Percentiles rank a stretch among this genome's conserved stretches.
phyloP scores from a whole-genome alignment of 805 yeast species.

The Metschnikowia continentalis region DNA sequence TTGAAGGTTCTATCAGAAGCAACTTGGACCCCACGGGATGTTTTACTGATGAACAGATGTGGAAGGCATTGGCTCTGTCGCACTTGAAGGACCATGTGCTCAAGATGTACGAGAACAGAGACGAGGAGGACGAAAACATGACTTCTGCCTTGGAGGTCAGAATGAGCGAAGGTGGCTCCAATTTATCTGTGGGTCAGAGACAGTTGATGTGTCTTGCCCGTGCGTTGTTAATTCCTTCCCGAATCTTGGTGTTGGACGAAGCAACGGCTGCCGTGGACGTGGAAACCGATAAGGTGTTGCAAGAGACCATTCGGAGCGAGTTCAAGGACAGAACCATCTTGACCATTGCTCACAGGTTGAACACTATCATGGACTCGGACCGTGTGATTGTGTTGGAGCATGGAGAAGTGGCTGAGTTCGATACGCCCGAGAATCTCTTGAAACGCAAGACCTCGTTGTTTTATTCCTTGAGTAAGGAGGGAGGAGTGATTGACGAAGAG shows the following conservation, averaged over 20 bases:
- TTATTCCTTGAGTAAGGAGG: conserved; percentile 76
- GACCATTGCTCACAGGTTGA: conserved; percentile 81
- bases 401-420: conserved; percentile 75
- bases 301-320: conserved; percentile 71
- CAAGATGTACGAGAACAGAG: conserved; percentile 33
- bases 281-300: conserved; percentile 73
- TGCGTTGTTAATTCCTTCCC: conserved; percentile 59
- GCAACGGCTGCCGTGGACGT: conserved; percentile 90
- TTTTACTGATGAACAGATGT: conserved; percentile 34
- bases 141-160: conserved; percentile 30
- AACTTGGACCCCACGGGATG: conserved; percentile 40
- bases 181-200: conserved; percentile 51
- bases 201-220: conserved; percentile 73
- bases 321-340: conserved; percentile 74
- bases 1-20: conserved; percentile 39
- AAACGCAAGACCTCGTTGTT: conserved; percentile 65
- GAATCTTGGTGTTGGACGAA: conserved; percentile 69
- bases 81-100: conserved; percentile 40
- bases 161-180: conserved; percentile 43
- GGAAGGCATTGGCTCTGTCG: conserved; percentile 41
- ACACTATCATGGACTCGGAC: conserved; percentile 80
- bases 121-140: conserved; percentile 21
- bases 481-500: conserved; percentile 50
- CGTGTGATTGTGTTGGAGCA: conserved; percentile 69
- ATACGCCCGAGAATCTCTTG: conserved; percentile 63